These are phyloP conservation scores for Colletotrichum higginsianum DNA, from an alignment of 2,329 filamentous ascomycete genomes.

Conservation along the genomic window DNA sequence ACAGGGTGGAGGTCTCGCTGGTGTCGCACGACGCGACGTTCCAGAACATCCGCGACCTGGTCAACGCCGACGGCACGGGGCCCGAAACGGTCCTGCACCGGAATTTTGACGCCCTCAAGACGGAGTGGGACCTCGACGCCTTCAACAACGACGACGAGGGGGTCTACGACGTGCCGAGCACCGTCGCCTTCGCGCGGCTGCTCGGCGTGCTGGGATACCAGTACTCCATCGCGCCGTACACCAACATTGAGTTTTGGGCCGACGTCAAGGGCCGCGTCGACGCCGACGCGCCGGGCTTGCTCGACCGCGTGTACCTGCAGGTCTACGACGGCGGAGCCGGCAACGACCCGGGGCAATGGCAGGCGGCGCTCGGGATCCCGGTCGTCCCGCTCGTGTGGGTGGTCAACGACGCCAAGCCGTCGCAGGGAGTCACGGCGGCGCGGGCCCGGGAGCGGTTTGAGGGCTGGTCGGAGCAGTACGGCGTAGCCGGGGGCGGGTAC, in stretches of 20 bases:
- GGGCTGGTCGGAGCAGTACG: conserved; percentile 50
- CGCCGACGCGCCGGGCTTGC: conserved; percentile 46
- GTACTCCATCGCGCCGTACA: conserved; percentile 61
- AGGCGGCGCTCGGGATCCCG: conserved; percentile 54
- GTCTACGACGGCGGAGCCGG: conserved; percentile 61
- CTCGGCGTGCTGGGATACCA: conserved; percentile 57
- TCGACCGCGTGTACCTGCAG: conserved; percentile 60
- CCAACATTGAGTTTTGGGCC: conserved; percentile 56
- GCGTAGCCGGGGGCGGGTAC: conserved; percentile 58
- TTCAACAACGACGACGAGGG: conserved; percentile 64
- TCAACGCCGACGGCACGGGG: conserved; percentile 53
- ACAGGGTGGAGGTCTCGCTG: conserved; percentile 60
- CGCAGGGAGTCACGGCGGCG: conserved; percentile 53
- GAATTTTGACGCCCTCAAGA: conserved; percentile 58
- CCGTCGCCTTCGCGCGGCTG: conserved; percentile 59
- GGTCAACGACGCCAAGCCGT: conserved; percentile 61
- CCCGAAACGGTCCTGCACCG: conserved; percentile 53
- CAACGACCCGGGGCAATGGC: conserved; percentile 58
- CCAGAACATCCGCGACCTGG: conserved; percentile 55
- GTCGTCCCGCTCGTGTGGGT: conserved; percentile 62
- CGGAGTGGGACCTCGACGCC: conserved; percentile 60
- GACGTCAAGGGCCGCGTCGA: conserved; percentile 51
- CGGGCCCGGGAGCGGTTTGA: conserved; percentile 55
- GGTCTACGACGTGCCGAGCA: conserved; percentile 59
- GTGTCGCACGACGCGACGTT: conserved; percentile 51